Percentiles rank a stretch among this genome's conserved stretches.
These are phyloP conservation scores for Gastrolobium villosum DNA, from an alignment of 306 rosid genomes.

Conservation along the genomic window DNA sequence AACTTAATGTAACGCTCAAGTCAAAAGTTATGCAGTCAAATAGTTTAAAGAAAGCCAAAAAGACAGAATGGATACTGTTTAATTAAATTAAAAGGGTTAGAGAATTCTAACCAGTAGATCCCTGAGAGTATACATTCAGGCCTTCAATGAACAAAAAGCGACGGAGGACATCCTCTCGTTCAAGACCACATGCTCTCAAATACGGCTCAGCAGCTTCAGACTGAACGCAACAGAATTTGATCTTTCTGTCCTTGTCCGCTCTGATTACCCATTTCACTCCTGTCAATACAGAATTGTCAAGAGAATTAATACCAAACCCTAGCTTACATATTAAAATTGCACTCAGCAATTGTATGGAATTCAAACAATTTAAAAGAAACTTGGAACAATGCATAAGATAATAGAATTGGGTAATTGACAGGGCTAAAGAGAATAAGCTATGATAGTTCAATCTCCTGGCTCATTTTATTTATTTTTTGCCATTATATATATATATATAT, in stretches of 20 bases:
- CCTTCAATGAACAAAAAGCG: slow-evolving; percentile 74
- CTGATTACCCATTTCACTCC: slow-evolving; percentile 76
- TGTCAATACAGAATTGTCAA: slow-evolving; percentile 35
- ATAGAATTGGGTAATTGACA: no score
- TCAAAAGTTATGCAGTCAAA: background rate
- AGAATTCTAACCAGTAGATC: slow-evolving; percentile 63
- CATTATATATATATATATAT: no score
- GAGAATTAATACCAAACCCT: background rate
- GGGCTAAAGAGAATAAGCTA: background rate
- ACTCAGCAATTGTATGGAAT: background rate
- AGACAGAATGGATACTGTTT: background rate
- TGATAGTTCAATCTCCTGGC: no score
- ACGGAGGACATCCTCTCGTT: slow-evolving; percentile 66
- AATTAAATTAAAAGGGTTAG: slow-evolving; percentile 2
- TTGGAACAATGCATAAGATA: background rate
- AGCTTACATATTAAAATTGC: background rate
- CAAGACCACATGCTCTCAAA: slow-evolving; percentile 63
- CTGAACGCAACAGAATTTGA: slow-evolving; percentile 75
- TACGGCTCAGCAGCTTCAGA: slow-evolving; percentile 74
- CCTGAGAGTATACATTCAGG: slow-evolving; percentile 55
- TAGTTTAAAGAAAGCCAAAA: background rate
- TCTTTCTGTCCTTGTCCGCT: slow-evolving; percentile 65
- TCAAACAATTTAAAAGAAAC: background rate
- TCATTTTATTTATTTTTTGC: no score
- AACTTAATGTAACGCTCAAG: background rate